Percentiles rank a stretch among this genome's conserved stretches.
phyloP scores from a whole-genome alignment of 345 rosid genomes.

The Melaleuca quinquenervia region DNA sequence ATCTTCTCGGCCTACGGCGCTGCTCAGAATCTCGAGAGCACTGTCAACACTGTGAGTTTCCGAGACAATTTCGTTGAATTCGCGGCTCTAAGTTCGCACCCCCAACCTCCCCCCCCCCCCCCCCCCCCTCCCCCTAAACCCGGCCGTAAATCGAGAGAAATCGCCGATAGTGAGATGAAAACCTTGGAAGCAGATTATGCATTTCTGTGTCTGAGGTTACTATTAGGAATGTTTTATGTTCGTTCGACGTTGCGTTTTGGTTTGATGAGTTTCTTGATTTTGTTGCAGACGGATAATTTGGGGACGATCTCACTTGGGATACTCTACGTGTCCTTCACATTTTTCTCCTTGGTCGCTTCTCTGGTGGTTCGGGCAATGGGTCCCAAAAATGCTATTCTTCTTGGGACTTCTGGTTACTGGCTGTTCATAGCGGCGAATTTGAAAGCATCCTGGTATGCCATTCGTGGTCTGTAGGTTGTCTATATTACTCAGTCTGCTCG shows the following conservation, averaged over 20 bases:
- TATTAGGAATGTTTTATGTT: neutral
- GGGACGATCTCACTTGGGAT: constrained; percentile 87
- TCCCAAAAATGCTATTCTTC: constrained; percentile 68
- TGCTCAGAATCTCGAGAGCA: constrained; percentile 90
- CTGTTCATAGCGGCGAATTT: constrained; percentile 82
- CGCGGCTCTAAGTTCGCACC: neutral
- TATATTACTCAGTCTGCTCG: neutral
- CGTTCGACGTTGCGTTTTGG: neutral
- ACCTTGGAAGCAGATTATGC: neutral
- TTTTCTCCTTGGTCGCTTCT: constrained; percentile 76
- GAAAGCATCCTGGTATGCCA: constrained; percentile 61
- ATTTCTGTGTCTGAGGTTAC: neutral
- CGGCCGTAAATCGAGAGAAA: neutral
- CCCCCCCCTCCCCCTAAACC: too few species aligned
- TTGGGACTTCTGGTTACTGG: constrained; percentile 93
- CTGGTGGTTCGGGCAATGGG: constrained; percentile 73
- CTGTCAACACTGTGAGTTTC: constrained; percentile 53
- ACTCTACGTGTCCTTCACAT: constrained; percentile 70
- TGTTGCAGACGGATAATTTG: constrained; percentile 49
- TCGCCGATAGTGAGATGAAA: neutral
- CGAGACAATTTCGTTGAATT: neutral
- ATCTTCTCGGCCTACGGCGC: constrained; percentile 86
- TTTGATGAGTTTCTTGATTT: neutral
- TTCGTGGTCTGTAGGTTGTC: neutral
- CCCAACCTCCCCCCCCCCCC: neutral